Evolutionary conservation across 202 grass and related monocot genomes (phyloP).

Genomic region (Bolboschoenoplectus hybrid): DNA sequence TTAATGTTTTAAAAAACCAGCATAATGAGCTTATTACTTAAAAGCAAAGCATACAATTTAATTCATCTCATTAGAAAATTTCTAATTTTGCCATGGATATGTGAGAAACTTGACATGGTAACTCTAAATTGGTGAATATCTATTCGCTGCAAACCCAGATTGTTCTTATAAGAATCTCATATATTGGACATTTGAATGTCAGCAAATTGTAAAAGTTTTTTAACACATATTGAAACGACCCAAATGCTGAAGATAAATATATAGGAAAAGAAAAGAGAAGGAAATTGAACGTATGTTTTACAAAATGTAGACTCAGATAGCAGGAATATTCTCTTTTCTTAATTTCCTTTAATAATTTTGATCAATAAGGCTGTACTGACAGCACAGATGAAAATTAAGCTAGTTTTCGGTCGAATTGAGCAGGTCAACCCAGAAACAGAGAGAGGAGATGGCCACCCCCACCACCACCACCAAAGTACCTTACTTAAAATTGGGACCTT

Average conservation of each 20-base stretch:
- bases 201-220: neutral
- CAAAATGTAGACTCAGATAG: neutral
- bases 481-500: neutral
- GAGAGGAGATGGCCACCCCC: neutral
- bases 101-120: neutral
- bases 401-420: constrained; percentile 4
- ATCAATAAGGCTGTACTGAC: neutral
- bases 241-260: neutral
- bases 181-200: neutral
- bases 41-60: neutral
- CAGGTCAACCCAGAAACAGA: neutral
- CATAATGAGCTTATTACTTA: neutral
- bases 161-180: neutral
- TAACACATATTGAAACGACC: neutral
- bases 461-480: neutral
- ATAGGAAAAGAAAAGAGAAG: neutral
- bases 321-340: neutral
- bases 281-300: neutral
- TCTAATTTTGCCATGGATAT: neutral
- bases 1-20: constrained; percentile 1
- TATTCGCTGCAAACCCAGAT: neutral
- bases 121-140: neutral
- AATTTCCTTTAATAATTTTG: neutral
- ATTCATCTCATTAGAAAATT: neutral
- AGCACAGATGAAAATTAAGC: neutral